Conservation (phyloP, 768 basidiomycete species). For the Podaxis pistillaris region DNA sequence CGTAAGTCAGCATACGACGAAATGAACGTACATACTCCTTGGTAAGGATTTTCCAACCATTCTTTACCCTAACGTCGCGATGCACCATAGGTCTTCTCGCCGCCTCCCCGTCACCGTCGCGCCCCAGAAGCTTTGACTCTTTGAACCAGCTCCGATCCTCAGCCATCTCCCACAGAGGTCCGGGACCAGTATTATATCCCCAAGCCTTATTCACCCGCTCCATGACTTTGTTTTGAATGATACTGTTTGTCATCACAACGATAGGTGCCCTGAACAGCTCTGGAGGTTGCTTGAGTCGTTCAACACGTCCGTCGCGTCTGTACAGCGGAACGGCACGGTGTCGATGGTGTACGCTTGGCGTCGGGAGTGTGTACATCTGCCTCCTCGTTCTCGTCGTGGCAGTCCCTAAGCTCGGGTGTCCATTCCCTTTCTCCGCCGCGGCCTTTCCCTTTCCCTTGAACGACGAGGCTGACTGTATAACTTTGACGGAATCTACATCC, state of each 20-base stretch:
- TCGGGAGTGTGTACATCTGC: conserved; percentile 59
- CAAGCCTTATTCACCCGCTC: conserved; percentile 67
- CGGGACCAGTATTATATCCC: conserved; percentile 72
- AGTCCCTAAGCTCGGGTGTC: conserved; percentile 9
- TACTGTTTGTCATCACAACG: conserved; percentile 51
- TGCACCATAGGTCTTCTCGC: conserved; percentile 62
- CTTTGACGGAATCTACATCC: conserved; percentile 21
- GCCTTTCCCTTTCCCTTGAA: conserved; percentile 29
- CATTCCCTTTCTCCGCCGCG: conserved; percentile 20
- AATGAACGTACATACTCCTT: conserved; percentile 42
- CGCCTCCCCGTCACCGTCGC: conserved; percentile 42
- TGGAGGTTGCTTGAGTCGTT: conserved; percentile 56
- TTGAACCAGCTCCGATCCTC: conserved; percentile 82
- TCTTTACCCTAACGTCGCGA: conserved; percentile 36
- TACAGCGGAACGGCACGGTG: conserved; percentile 68
- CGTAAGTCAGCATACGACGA: neutral
- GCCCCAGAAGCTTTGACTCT: conserved; percentile 41
- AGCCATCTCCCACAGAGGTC: conserved; percentile 75
- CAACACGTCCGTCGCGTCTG: conserved; percentile 48
- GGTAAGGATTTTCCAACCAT: conserved; percentile 45
- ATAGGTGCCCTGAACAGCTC: conserved; percentile 43
- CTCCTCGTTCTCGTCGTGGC: conserved; percentile 31
- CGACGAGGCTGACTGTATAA: conserved; percentile 19
- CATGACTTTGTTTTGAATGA: conserved; percentile 46
- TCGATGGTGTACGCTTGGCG: conserved; percentile 68